A percentile compares a stretch with the other conserved stretches of the same genome.
Evolutionary conservation across 768 basidiomycete species (phyloP).

Genomic region (Psilocybe subaeruginosa): DNA sequence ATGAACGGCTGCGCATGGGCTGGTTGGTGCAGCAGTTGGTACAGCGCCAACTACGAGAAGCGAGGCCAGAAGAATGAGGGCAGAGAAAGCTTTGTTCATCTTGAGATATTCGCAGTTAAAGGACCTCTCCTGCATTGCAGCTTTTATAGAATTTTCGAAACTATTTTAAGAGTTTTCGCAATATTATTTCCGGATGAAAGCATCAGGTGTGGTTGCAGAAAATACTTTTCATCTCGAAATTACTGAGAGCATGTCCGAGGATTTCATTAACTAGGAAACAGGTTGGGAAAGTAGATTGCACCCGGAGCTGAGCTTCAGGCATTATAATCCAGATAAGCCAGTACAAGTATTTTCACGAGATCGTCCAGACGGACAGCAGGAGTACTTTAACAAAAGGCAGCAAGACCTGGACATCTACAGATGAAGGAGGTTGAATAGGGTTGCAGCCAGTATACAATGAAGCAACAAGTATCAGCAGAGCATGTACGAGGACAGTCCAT

Average conservation of each 20-base stretch:
- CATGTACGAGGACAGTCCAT: no score
- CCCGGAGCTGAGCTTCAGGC: not conserved
- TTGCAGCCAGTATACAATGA: no score
- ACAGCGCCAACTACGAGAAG: slow-evolving; percentile 11
- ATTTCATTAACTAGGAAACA: not conserved
- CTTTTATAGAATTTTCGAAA: no score
- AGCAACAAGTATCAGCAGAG: no score
- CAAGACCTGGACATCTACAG: no score
- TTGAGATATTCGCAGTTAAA: not conserved
- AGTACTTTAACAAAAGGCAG: no score
- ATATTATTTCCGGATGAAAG: no score
- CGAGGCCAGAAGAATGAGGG: slow-evolving; percentile 8
- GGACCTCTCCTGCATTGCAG: not conserved
- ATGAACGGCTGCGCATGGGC: slow-evolving; percentile 29
- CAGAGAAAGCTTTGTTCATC: slow-evolving; percentile 8
- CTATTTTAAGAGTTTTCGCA: no score
- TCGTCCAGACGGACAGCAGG: no score
- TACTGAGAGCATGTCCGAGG: not conserved
- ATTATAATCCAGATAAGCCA: not conserved
- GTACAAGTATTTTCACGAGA: no score
- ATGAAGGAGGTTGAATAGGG: no score
- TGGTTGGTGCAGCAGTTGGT: slow-evolving; percentile 23
- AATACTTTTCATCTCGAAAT: not conserved
- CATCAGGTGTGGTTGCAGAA: no score
- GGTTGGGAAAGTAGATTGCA: not conserved